Conservation (phyloP, 345 rosid genomes). For the Aethionema arabicum region DNA sequence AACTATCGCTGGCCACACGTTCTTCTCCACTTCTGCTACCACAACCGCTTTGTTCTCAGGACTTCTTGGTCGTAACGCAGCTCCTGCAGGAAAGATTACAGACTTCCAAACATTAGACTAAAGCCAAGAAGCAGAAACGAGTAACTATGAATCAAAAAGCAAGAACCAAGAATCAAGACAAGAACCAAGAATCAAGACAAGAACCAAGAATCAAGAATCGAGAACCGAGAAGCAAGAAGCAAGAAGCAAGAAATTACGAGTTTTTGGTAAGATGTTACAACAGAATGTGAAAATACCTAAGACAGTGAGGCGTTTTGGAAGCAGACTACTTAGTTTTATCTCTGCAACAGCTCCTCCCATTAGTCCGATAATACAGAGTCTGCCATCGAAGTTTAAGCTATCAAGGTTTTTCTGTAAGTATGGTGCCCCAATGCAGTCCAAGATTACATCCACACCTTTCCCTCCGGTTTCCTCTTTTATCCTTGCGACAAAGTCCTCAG, state of each 20-base stretch:
- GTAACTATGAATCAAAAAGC: too few species aligned
- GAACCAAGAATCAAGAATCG: too few species aligned
- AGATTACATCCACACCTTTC: slow-evolving; percentile 88
- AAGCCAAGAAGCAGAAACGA: too few species aligned
- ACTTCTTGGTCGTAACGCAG: slow-evolving; percentile 72
- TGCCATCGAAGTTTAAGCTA: slow-evolving; percentile 77
- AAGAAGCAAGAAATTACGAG: too few species aligned
- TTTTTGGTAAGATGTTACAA: too few species aligned
- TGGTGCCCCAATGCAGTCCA: slow-evolving; percentile 80
- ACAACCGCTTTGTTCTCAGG: slow-evolving; percentile 65
- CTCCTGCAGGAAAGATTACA: slow-evolving; percentile 47
- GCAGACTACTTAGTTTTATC: slow-evolving; percentile 52
- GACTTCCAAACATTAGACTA: background rate
- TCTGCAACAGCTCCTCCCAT: slow-evolving; percentile 70
- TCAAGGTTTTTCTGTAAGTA: slow-evolving; percentile 75
- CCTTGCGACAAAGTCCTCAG: slow-evolving; percentile 78
- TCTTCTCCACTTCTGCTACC: slow-evolving; percentile 73
- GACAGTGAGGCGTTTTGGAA: slow-evolving; percentile 76
- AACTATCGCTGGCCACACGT: slow-evolving; percentile 79
- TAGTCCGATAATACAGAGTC: slow-evolving; percentile 75
- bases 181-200: too few species aligned
- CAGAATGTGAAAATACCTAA: slow-evolving; percentile 54
- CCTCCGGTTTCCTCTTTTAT: slow-evolving; percentile 84
- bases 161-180: too few species aligned
- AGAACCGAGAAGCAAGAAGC: too few species aligned